Conservation (phyloP, 371 early-diverging fungal genomes). For the Funneliformis caledonium region DNA sequence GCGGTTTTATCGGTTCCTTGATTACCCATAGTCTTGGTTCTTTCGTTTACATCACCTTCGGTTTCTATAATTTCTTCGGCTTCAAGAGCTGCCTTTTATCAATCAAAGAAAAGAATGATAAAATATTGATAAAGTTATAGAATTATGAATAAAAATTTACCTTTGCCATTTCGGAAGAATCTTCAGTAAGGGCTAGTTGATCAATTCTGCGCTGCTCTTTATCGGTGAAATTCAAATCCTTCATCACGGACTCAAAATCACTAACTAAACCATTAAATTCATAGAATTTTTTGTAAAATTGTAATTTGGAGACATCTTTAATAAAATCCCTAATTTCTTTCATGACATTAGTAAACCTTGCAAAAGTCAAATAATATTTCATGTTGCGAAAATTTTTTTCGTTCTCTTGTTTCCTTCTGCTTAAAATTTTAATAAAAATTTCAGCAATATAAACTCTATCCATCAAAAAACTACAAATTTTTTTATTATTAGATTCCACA, state of each 20-base stretch:
- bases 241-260: slow-evolving; percentile 14
- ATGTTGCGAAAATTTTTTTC: slow-evolving; percentile 17
- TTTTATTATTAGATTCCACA: slow-evolving; percentile 34
- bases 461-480: slow-evolving; percentile 27
- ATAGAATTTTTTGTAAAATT: slow-evolving; percentile 12
- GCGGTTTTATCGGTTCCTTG: too few species aligned
- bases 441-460: slow-evolving; percentile 27
- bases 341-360: slow-evolving; percentile 16
- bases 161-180: background rate
- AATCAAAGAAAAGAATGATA: too few species aligned
- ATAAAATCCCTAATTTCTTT: slow-evolving; percentile 24
- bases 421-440: slow-evolving; percentile 2
- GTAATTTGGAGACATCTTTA: slow-evolving; percentile 21
- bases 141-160: background rate
- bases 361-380: slow-evolving; percentile 26
- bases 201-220: slow-evolving; percentile 21
- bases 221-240: background rate
- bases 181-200: slow-evolving; percentile 1
- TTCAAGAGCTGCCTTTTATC: background rate
- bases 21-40: too few species aligned
- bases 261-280: background rate
- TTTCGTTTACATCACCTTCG: too few species aligned
- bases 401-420: slow-evolving; percentile 25
- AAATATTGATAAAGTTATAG: too few species aligned
- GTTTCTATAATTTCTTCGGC: background rate